Evolutionary conservation across 768 basidiomycete genomes (phyloP), one percentile per base, ranked within the genome.

Genomic region (Kwoniella sp.): DNA sequence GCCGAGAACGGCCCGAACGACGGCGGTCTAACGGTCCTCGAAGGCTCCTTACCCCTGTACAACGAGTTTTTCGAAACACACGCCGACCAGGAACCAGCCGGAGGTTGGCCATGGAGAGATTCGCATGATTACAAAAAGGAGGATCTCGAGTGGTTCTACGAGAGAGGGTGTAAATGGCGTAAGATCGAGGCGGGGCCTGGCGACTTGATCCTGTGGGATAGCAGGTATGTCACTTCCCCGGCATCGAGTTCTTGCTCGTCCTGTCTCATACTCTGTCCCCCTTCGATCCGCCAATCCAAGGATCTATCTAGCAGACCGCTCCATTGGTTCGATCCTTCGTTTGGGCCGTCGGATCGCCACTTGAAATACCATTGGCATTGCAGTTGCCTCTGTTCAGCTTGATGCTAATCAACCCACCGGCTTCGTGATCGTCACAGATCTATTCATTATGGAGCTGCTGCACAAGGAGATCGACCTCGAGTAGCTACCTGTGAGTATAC

Each of bases 21-120:
- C 51, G 82, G 82, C 26, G 82, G 82, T 11, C 70, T 83, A 1
- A 76, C 81, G 72, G 78, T 83, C 54, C 79, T 83, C 63, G 67
- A 74, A 38, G 79, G 79, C 7, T 77, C 76, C 5, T 69, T 75
- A 25, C 66, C 67, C 15, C 61, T 81, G 13, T 79, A 79, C 63
- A 69, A 73, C 58, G 66, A 81, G 65, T 78, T 75, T 71, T 80
- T 82, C 52, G 77, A 76, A 38, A 66, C 70, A 13, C 74, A 70
- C 58, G 66, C 65, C 50, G 62, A 74, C 28, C 56, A 67, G 23
- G 68, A 65, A 55, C 73, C 73, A 3, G 63, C 65, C n/a, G 66
- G 62, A 11, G 72, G 72, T 25, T 73, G 72, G 70, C 58, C 60
- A 29, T 67, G 59, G 58, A 48, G 37, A 28, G 77, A 79, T 56